Evolutionary conservation across 2,329 filamentous ascomycete genomes (phyloP).

Genomic region (Xylaria sp.): DNA sequence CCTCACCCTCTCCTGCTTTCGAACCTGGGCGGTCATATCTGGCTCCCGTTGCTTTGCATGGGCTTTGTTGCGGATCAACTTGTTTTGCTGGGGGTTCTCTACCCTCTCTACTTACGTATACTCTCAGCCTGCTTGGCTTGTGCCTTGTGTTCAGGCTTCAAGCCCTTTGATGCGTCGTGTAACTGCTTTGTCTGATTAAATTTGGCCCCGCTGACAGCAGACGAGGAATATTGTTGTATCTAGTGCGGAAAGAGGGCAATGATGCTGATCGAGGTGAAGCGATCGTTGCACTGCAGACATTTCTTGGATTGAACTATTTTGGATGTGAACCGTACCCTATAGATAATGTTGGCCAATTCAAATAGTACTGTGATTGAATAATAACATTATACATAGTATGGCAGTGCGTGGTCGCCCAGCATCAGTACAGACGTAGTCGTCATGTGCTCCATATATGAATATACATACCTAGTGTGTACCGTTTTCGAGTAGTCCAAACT

Average conservation of each 20-base stretch:
- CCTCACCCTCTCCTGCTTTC: conserved; percentile 29
- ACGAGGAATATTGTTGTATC: not conserved
- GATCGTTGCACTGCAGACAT: not conserved
- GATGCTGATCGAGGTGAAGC: not conserved
- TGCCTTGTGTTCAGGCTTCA: conserved; percentile 28
- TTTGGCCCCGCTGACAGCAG: not conserved
- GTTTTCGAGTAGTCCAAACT: too few species aligned
- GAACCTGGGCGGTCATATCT: conserved; percentile 42
- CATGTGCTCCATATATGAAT: too few species aligned
- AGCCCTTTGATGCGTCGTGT: conserved; percentile 23
- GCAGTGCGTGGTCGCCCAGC: not conserved
- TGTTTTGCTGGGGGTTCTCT: conserved; percentile 41
- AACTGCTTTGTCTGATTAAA: conserved; percentile 26
- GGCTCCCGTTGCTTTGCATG: conserved; percentile 34
- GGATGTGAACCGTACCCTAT: not conserved
- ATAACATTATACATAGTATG: too few species aligned
- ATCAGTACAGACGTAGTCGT: too few species aligned
- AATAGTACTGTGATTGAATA: too few species aligned
- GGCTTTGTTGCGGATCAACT: conserved; percentile 38
- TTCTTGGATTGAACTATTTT: not conserved
- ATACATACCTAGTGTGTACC: too few species aligned
- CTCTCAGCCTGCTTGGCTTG: conserved; percentile 25
- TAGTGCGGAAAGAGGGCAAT: not conserved
- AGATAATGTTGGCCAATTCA: too few species aligned
- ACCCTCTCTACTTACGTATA: conserved; percentile 20